Evolutionary conservation across 1,284 basidiomycete species (phyloP).

Genomic region (Exobasidium rhododendri): DNA sequence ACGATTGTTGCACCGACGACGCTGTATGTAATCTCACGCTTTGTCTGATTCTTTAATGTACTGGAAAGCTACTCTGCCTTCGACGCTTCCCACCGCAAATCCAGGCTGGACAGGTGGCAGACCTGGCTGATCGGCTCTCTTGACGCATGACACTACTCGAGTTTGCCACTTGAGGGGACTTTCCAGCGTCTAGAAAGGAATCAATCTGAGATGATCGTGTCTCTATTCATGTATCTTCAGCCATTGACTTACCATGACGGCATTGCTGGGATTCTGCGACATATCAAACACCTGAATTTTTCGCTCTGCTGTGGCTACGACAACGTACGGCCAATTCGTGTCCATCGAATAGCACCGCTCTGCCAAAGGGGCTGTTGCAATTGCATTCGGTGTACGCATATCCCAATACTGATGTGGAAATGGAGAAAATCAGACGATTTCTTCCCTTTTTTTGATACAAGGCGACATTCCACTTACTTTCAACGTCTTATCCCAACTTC

Average conservation of each 20-base stretch:
- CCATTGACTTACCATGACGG: constrained; percentile 54
- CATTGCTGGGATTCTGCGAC: constrained; percentile 65
- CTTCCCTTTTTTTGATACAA: constrained; percentile 5
- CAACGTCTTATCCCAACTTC: constrained; percentile 86
- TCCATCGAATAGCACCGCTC: constrained; percentile 85
- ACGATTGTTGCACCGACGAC: too few species aligned
- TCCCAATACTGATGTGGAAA: constrained; percentile 78
- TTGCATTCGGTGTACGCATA: constrained; percentile 68
- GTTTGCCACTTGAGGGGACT: constrained; percentile 79
- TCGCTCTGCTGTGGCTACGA: constrained; percentile 85
- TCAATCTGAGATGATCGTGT: background rate
- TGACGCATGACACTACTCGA: constrained; percentile 81
- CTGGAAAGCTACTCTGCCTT: constrained; percentile 95
- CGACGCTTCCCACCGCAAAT: constrained; percentile 81
- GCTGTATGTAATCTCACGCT: too few species aligned
- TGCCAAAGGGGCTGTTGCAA: constrained; percentile 74
- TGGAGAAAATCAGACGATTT: too few species aligned
- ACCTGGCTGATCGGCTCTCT: constrained; percentile 61
- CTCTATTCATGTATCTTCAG: constrained; percentile 1
- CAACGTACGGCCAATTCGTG: constrained; percentile 77
- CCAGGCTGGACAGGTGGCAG: constrained; percentile 43
- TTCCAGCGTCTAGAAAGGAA: constrained; percentile 19
- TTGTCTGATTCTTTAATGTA: constrained; percentile 58
- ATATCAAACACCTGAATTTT: constrained; percentile 82
- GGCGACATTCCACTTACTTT: constrained; percentile 61